Conservation (phyloP, 2,329 filamentous ascomycete species). For the Ophiostoma ulmi region DNA sequence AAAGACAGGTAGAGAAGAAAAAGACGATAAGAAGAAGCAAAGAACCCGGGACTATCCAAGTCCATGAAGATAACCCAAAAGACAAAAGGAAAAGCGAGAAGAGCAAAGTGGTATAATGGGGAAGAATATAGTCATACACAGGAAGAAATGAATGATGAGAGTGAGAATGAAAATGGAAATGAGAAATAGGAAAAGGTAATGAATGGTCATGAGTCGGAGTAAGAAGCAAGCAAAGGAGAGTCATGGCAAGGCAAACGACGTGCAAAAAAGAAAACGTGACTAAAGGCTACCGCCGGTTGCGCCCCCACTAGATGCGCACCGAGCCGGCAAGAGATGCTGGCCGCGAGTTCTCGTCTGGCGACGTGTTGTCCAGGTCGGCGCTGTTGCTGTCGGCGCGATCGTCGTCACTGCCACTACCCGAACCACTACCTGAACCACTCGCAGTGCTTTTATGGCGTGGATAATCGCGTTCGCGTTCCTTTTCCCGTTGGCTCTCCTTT, state of each 20-base stretch:
- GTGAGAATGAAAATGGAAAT: not conserved
- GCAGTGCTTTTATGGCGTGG: constrained; percentile 11
- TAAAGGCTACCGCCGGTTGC: not conserved
- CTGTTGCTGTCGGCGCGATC: constrained; percentile 14
- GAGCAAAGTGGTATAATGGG: constrained; percentile 22
- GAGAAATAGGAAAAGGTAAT: not conserved
- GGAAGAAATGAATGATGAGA: constrained; percentile 6
- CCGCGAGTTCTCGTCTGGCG: constrained; percentile 24
- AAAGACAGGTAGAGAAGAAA: not conserved
- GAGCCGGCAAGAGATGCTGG: constrained; percentile 19
- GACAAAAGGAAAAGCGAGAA: not conserved
- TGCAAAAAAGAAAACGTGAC: not conserved
- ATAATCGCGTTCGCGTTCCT: constrained; percentile 10
- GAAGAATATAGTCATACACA: constrained; percentile 20
- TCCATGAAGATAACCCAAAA: constrained; percentile 1
- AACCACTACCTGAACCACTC: constrained; percentile 14
- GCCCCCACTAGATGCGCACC: constrained; percentile 18
- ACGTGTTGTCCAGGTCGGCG: constrained; percentile 25
- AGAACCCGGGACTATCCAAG: constrained; percentile 6
- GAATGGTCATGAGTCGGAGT: not conserved
- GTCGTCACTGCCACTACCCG: constrained; percentile 13
- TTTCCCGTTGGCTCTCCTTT: constrained; percentile 10
- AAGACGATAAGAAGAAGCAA: not conserved
- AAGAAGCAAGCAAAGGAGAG: not conserved
- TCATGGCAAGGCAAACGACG: not conserved